A percentile compares a stretch with the other conserved stretches of the same genome.
Conservation (phyloP, 2,329 filamentous ascomycete species). For the Simplicillium aogashimaense region DNA sequence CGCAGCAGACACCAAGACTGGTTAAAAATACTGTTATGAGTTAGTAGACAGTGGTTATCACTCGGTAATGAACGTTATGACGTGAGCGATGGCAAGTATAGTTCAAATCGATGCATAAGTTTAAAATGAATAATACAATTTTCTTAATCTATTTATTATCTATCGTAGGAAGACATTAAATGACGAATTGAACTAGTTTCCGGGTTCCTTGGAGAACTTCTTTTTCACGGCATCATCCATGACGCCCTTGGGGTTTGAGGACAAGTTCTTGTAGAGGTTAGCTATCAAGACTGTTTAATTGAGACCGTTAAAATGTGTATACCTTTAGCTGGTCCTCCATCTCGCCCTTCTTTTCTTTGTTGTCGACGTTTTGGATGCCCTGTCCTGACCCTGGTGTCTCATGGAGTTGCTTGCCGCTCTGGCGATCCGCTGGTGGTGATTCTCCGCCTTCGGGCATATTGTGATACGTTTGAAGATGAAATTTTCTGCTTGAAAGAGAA, state of each 20-base stretch:
- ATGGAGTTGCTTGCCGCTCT: slow-evolving; percentile 54
- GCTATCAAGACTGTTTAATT: slow-evolving; percentile 4
- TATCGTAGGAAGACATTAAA: no score
- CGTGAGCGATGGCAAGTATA: no score
- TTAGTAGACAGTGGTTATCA: no score
- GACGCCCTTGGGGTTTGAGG: slow-evolving; percentile 56
- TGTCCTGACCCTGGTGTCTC: slow-evolving; percentile 48
- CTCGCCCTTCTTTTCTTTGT: slow-evolving; percentile 34
- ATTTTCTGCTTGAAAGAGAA: no score
- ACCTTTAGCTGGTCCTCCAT: slow-evolving; percentile 43
- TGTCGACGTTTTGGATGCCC: slow-evolving; percentile 42
- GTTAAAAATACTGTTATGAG: background rate
- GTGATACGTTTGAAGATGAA: background rate
- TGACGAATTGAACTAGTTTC: background rate
- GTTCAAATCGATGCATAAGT: no score
- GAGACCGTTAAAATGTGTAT: slow-evolving; percentile 8
- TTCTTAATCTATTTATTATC: background rate
- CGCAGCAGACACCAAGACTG: slow-evolving; percentile 5
- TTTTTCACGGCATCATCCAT: slow-evolving; percentile 51
- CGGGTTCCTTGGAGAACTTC: slow-evolving; percentile 45
- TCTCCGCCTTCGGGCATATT: slow-evolving; percentile 55
- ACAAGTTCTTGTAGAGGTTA: slow-evolving; percentile 29
- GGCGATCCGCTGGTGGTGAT: slow-evolving; percentile 65
- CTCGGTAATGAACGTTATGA: no score
- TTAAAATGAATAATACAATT: background rate